Evolutionary conservation across 2,329 filamentous ascomycete genomes (phyloP), one percentile per base, ranked within the genome.

Genomic region (Erysiphe pulchra): DNA sequence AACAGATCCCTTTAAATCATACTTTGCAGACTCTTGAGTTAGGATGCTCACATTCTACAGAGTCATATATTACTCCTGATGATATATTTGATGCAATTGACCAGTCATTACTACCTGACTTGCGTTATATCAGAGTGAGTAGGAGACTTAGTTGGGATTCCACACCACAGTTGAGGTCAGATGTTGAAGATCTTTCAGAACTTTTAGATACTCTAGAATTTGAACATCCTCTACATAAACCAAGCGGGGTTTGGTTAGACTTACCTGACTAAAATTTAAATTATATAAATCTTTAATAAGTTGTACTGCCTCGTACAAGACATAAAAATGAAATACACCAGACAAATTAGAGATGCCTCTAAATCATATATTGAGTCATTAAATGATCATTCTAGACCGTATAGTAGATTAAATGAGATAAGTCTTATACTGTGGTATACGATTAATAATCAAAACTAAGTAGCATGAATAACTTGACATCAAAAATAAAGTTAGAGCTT

Each of bases 111-210:
- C 45, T 60, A 17, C 50, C 53, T 12, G 48, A 54, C 49, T 32
- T 60, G 31, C 48, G 57, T 41, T 55, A 55, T 37, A 55, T 60
- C 8, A 49, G 53, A 42, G 55, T 55, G 16, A 59, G 54, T 49
- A 47, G 47, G 4, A 53, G 55, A 13, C 42, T 60, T 14, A 56
- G 53, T 7, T 60, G 57, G 57, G 49, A 47, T 9, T 53, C 56
- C 10, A 55, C 52, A 8, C 46, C 49, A 44, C 45, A 46, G 20
- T 47, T 47, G 12, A 54, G 48, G 17, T 31, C 42, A 10, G 53
- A 55, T 52, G 50, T 50, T 4, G 47, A 30, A 13, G 54, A 57
- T 48, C 48, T 59, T 31, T 43, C 48, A 18, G 54, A 57, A 20
- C 48, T 56, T 18, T 36, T 59, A 20, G 54, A 55, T 39, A 53